Percentiles rank a stretch among this genome's conserved stretches.
Conservation (phyloP, 139 green algal species). For the Asterochloris sp. region DNA sequence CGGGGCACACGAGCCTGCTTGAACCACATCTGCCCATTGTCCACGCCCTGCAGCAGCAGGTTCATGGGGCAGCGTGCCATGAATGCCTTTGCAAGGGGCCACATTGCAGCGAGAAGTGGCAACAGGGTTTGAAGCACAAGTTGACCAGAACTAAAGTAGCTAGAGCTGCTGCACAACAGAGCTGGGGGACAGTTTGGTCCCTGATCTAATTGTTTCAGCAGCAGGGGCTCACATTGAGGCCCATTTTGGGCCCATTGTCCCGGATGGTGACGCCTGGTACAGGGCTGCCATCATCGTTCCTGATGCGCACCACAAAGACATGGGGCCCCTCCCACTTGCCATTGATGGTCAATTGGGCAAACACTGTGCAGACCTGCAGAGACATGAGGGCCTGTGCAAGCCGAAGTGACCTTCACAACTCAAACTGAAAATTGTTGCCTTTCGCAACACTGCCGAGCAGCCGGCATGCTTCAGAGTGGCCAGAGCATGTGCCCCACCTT, state of each 20-base stretch:
- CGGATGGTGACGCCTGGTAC: conserved; percentile 66
- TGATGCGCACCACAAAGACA: conserved; percentile 86
- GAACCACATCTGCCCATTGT: conserved; percentile 86
- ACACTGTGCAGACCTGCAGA: conserved; percentile 61
- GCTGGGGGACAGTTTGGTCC: too few relatives aligned
- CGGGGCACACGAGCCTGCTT: conserved; percentile 68
- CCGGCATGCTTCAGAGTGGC: not conserved
- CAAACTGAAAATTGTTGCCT: not conserved
- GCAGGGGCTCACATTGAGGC: conserved; percentile 4
- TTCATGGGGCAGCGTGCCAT: not conserved
- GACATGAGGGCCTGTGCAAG: conserved; percentile 11
- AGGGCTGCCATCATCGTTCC: conserved; percentile 53
- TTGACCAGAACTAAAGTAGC: too few relatives aligned
- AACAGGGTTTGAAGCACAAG: not conserved
- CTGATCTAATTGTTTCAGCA: not conserved
- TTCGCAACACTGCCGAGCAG: not conserved
- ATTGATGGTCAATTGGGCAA: conserved; percentile 80
- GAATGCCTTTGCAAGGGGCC: not conserved
- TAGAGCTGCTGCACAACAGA: too few relatives aligned
- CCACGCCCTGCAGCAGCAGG: conserved; percentile 78
- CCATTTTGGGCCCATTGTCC: conserved; percentile 64
- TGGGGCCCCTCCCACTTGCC: conserved; percentile 80
- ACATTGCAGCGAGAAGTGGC: not conserved
- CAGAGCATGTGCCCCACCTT: conserved; percentile 26
- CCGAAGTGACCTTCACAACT: not conserved